Percentiles rank a stretch among this genome's conserved stretches.
Evolutionary conservation across 139 green algal genomes (phyloP).

Genomic region (Yamagishiella unicocca): DNA sequence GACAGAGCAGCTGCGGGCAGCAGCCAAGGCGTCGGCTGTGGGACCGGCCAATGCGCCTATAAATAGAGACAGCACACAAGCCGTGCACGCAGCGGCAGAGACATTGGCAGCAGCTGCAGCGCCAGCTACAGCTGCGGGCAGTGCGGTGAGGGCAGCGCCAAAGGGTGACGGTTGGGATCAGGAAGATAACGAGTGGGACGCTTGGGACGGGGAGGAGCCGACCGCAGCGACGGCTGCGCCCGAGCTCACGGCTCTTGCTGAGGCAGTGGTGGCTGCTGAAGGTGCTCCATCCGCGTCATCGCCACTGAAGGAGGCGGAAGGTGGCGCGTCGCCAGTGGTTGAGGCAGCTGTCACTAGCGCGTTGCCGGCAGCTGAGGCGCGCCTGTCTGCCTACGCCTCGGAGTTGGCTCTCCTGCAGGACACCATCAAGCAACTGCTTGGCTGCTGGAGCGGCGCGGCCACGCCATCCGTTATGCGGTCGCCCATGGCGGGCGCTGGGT

Average conservation of each 20-base stretch:
- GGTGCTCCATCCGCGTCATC: too few species aligned
- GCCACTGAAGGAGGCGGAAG: too few species aligned
- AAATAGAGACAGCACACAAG: too few species aligned
- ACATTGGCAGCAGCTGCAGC: neutral
- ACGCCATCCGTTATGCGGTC: too few species aligned
- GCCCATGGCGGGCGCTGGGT: neutral
- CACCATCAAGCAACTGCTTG: constrained; percentile 6
- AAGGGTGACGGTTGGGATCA: constrained; percentile 12
- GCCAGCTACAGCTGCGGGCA: neutral
- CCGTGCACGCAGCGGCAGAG: too few species aligned
- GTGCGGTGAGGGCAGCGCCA: neutral
- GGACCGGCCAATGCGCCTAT: too few species aligned
- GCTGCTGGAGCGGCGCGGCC: neutral
- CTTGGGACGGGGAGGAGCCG: neutral
- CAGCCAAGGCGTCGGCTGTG: too few species aligned
- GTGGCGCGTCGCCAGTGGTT: too few species aligned
- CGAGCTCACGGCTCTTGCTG: neutral
- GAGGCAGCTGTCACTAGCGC: too few species aligned
- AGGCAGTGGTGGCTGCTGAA: neutral
- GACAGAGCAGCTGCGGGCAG: neutral
- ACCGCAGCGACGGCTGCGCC: neutral
- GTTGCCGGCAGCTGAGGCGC: neutral
- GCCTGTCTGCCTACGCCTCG: neutral
- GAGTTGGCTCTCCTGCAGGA: constrained; percentile 19
- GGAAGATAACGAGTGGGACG: constrained; percentile 18